These are phyloP conservation scores for Cryphonectria japonica DNA, from an alignment of 2,329 filamentous ascomycete species.

Conservation along the genomic window DNA sequence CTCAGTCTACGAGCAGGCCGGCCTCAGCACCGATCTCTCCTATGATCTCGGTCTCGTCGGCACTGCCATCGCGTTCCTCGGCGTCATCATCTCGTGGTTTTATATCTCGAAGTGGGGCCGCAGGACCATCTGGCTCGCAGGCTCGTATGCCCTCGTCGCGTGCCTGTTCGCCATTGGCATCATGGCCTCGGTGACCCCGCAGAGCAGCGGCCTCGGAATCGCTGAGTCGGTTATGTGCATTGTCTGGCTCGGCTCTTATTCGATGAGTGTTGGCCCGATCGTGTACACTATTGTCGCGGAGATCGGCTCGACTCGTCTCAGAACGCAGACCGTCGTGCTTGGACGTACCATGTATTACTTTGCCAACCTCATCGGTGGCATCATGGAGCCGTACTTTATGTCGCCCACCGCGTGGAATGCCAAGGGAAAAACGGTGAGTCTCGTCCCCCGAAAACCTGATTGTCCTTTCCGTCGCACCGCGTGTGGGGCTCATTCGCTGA, in stretches of 20 bases:
- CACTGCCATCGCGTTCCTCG: slow-evolving; percentile 48
- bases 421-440: slow-evolving; percentile 44
- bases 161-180: slow-evolving; percentile 50
- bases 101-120: slow-evolving; percentile 48
- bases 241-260: slow-evolving; percentile 50
- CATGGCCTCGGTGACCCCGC: slow-evolving; percentile 43
- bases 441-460: fast-evolving
- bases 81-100: slow-evolving; percentile 49
- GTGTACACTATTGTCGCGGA: slow-evolving; percentile 51
- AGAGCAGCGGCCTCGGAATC: slow-evolving; percentile 42
- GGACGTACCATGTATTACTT: slow-evolving; percentile 48
- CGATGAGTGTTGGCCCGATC: slow-evolving; percentile 49
- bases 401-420: slow-evolving; percentile 46
- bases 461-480: fast-evolving
- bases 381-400: slow-evolving; percentile 45
- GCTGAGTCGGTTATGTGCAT: slow-evolving; percentile 47
- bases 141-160: slow-evolving; percentile 43
- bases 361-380: slow-evolving; percentile 46
- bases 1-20: slow-evolving; percentile 48
- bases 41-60: slow-evolving; percentile 49
- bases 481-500: neutral
- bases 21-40: slow-evolving; percentile 42
- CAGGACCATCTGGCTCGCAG: slow-evolving; percentile 47
- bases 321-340: slow-evolving; percentile 51
- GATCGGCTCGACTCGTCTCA: slow-evolving; percentile 49